A percentile compares a stretch with the other conserved stretches of the same genome.
Evolutionary conservation across 192 early-diverging fungal genomes (phyloP).

Genomic region (Backusella tarrabulga): DNA sequence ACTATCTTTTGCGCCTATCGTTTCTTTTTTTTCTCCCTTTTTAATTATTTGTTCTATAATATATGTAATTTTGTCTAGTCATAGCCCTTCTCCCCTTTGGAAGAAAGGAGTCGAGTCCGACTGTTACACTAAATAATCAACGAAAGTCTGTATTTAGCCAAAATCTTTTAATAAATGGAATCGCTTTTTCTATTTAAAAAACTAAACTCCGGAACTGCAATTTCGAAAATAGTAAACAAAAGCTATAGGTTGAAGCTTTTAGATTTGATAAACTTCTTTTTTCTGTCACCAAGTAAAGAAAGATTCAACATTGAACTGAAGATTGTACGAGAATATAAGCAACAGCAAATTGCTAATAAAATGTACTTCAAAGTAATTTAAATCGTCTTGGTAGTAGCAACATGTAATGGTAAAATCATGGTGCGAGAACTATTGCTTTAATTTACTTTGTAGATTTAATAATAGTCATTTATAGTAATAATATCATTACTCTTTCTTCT

Average conservation of each 20-base stretch:
- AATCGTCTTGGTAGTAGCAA: neutral
- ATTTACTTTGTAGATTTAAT: neutral
- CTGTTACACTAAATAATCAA: neutral
- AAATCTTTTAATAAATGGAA: conserved; percentile 4
- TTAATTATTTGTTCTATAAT: conserved; percentile 3
- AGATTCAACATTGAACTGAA: neutral
- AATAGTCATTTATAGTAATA: neutral
- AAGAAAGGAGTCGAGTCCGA: neutral
- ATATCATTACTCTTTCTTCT: neutral
- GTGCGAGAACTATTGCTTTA: neutral
- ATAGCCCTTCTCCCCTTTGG: neutral
- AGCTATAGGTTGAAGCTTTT: neutral
- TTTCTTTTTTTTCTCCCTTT: neutral
- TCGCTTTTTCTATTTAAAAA: neutral
- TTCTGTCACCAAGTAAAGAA: neutral
- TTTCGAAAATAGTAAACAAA: neutral
- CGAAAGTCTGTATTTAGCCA: conserved; percentile 4
- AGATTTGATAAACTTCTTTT: neutral
- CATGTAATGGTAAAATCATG: neutral
- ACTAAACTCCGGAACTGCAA: neutral
- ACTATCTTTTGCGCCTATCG: neutral
- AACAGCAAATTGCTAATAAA: neutral
- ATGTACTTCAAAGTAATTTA: neutral
- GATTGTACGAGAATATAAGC: neutral
- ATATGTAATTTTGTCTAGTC: neutral